A percentile compares a stretch with the other conserved stretches of the same genome.
Conservation (phyloP, 768 basidiomycete species). For the Udeniomyces megalosporus region DNA sequence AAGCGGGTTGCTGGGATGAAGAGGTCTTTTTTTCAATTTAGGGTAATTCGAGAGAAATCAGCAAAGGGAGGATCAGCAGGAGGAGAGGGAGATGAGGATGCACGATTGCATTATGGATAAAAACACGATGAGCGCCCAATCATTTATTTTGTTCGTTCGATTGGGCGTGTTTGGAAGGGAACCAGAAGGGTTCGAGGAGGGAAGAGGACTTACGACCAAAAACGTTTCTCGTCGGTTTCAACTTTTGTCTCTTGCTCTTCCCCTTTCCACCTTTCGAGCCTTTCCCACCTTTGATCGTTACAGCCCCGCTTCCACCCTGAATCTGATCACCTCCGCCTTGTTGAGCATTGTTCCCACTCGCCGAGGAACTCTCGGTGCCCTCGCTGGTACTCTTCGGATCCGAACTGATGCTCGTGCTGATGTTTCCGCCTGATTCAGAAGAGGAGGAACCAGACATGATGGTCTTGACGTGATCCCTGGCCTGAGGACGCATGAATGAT, state of each 20-base stretch:
- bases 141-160: no score
- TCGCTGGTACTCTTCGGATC: background rate
- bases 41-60: background rate
- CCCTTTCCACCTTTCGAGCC: background rate
- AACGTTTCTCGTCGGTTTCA: background rate
- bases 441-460: background rate
- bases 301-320: background rate
- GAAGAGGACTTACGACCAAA: conserved; percentile 6
- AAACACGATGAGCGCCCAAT: background rate
- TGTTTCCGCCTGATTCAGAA: background rate
- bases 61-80: background rate
- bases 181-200: no score
- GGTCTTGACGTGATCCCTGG: background rate
- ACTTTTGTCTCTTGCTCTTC: background rate
- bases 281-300: background rate
- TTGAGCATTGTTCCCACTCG: no score
- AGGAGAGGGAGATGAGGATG: background rate
- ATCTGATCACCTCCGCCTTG: background rate
- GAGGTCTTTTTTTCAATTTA: no score
- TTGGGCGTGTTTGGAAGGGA: no score
- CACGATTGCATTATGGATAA: no score
- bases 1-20: background rate
- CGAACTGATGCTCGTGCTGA: background rate
- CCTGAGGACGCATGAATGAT: no score
- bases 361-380: no score